These are phyloP conservation scores for Erodium chrysanthum DNA, from an alignment of 441 rosid species.

Conservation along the genomic window DNA sequence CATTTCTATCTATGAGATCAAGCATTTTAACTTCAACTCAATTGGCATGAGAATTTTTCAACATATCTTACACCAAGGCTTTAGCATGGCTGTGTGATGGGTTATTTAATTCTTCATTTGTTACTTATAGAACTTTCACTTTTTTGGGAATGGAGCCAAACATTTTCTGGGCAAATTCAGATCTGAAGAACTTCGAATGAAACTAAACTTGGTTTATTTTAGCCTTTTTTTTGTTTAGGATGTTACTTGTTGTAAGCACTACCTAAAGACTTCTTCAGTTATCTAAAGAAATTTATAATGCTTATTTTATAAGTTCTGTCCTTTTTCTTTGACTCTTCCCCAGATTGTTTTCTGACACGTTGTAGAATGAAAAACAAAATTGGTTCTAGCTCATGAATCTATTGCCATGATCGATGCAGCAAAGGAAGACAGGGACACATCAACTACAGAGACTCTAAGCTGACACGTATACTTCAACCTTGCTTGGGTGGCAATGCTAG, in stretches of 20 bases:
- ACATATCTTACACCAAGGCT: not conserved
- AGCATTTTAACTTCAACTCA: not conserved
- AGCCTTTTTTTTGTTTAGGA: not conserved
- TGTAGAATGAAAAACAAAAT: not conserved
- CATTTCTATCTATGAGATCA: not conserved
- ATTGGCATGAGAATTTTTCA: not conserved
- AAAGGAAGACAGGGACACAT: slow-evolving; percentile 71
- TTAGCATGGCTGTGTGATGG: not conserved
- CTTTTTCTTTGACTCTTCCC: not conserved
- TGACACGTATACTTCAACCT: slow-evolving; percentile 75
- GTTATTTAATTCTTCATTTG: not conserved
- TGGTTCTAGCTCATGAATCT: not conserved
- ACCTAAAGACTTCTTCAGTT: not conserved
- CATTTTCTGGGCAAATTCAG: not conserved
- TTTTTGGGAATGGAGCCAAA: no score
- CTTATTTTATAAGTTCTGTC: not conserved
- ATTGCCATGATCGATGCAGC: slow-evolving; percentile 36
- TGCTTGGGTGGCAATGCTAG: slow-evolving; percentile 83
- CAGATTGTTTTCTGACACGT: not conserved
- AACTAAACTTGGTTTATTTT: not conserved
- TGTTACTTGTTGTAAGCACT: not conserved
- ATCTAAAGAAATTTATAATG: not conserved
- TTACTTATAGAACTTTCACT: not conserved
- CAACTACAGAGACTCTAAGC: slow-evolving; percentile 85
- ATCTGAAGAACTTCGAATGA: not conserved